A percentile compares a stretch with the other conserved stretches of the same genome.
phyloP scores from a whole-genome alignment of 805 yeast species.

The Metschnikowia lochheadii region DNA sequence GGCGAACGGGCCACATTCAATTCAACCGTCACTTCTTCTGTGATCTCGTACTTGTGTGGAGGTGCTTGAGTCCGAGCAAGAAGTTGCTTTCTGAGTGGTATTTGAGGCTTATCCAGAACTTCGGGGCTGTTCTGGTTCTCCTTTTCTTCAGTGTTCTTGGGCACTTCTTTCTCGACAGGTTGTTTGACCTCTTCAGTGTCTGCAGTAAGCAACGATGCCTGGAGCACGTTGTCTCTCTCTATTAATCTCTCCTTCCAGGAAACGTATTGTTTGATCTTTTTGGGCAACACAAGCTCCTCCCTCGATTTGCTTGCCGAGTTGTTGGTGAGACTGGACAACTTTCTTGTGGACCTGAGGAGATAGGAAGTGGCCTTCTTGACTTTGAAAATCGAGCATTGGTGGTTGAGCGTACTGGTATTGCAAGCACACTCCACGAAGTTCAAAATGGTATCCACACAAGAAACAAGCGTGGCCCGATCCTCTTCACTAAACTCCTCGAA shows the following conservation, averaged over 20 bases:
- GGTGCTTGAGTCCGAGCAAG: conserved; percentile 8
- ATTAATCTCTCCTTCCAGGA: conserved; percentile 36
- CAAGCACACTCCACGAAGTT: conserved; percentile 65
- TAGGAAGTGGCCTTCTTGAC: conserved; percentile 60
- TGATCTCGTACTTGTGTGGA: conserved; percentile 7
- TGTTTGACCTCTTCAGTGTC: neutral
- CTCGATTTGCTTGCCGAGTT: conserved; percentile 32
- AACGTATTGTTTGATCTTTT: conserved; percentile 26
- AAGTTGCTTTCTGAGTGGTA: conserved; percentile 26
- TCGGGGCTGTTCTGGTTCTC: neutral
- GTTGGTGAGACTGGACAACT: conserved; percentile 39
- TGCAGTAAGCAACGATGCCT: neutral
- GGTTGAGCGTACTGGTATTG: conserved; percentile 31
- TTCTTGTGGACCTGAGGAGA: conserved; percentile 56
- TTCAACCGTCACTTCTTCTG: conserved; percentile 3
- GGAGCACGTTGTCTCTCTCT: conserved; percentile 24
- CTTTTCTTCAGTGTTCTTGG: neutral
- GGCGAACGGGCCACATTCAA: conserved; percentile 1
- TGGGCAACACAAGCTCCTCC: conserved; percentile 36
- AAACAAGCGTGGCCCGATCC: conserved; percentile 52
- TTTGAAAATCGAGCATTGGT: conserved; percentile 54
- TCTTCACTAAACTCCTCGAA: conserved; percentile 54
- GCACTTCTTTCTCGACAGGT: neutral
- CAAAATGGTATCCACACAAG: conserved; percentile 59
- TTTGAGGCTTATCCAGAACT: conserved; percentile 4